Evolutionary conservation across 2,329 filamentous ascomycete genomes (phyloP), one percentile per base, ranked within the genome.

Genomic region (Phaeoacremonium minimum): DNA sequence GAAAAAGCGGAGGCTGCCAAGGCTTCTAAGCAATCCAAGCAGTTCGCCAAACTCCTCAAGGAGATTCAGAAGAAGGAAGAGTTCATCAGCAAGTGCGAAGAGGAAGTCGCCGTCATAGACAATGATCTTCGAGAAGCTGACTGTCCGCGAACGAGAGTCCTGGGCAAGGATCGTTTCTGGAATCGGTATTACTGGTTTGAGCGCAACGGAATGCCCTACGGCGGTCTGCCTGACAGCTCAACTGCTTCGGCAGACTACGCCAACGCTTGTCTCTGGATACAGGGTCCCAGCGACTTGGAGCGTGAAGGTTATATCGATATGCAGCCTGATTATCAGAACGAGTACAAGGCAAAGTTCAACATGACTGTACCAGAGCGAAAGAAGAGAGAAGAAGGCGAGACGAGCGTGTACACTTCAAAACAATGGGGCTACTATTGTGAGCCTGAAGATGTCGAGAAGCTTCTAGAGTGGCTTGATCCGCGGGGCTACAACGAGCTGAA

Each of bases 121-220:
- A 90, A 94, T 51, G 90, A 97, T 56, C 72, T 98, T 31, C 85
- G 93, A 35, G 91, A 97, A 62, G 89, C 90, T 28, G 87, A 96
- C 60, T 95, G 91, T 51, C 87, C 90, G 22, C 83, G 93, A 43
- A 95, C 90, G 14, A 83, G 87, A 44, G 81, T 91, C 14, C 72
- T 98, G 17, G 93, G 93, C 42, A 91, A 93, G 58, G 93, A 98
- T 62, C 81, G 93, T 30, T 98, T 95, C 70, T 95, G 91, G 81
- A 97, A 98, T 61, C 80, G 91, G 36, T 98, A 97, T 63, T 97
- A 94, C 70, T 98, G 93, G 91, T 96, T 97, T 58, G 93, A 98
- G 63, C 84, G 91, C 44, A 98, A 97, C 53, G 93, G 90, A 16
- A 97, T 97, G 90, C 93, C 93, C 0, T 95, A 91, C 52, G 88